Evolutionary conservation across 805 yeast species (phyloP), one percentile per base, ranked within the genome.

Genomic region (Jamesozyma gamospora): DNA sequence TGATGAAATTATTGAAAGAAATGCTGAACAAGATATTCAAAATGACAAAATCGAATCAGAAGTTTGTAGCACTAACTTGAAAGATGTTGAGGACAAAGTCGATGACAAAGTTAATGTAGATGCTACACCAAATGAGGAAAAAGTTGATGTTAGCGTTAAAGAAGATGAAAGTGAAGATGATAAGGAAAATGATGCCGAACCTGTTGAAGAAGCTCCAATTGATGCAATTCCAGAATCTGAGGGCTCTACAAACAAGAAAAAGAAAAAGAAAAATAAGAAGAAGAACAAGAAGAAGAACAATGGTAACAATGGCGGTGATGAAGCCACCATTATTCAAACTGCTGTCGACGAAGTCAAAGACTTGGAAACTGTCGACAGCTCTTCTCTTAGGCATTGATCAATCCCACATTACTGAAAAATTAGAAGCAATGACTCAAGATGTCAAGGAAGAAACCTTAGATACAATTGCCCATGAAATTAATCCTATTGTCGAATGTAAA

Each of bases 201-300:
- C 16, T 13, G 37, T 12, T 9, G 78, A 75, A 47, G 80, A 76
- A 54, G 79, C 82, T 28, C 30, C 37, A n/a, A 40, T 40, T 16
- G n/a, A 41, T 28, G 27, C 37, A n/a, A 40, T 40, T 16, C 12
- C 37, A 18, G 33, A 30, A 18, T 15, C 41, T 8, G 41, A 30
- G 17, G n/a, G 35, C 12, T 11, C 42, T 31, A 38, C 21, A 11
- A 32, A 39, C 19, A 49, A 49, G 37, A 51, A 44, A 21, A 49
- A 49, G 34, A 52, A 51, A 41, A 55, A 56, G 43, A 53, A 54
- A 37, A 55, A 51, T 36, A 55, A 53, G 47, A 55, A 52, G 45
- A 55, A 52, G 41, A 56, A 55, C 34, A 53, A 53, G 40, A 53
- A 49, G 45, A 53, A 55, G 41, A 49, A 48, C 7, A 40, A 31